phyloP scores from a whole-genome alignment of 73 alveolate genomes.

The Tetrahymena thermophila region DNA sequence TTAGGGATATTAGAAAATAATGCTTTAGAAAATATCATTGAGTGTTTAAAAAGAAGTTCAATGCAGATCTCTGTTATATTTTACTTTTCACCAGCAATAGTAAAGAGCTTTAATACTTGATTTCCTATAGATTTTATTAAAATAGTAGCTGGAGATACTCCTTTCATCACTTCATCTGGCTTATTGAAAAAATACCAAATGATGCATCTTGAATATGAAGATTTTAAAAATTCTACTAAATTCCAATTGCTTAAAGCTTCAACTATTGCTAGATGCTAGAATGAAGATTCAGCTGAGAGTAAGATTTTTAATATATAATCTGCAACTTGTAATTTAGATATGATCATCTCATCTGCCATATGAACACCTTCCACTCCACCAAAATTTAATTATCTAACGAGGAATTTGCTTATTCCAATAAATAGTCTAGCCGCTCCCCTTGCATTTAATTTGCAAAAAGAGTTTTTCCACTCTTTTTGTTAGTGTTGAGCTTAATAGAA shows the following conservation, averaged over 20 bases:
- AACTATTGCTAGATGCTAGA: neutral
- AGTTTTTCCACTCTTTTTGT: neutral
- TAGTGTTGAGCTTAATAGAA: neutral
- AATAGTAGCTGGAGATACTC: neutral
- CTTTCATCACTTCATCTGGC: neutral
- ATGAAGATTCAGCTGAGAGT: neutral
- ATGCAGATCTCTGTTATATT: neutral
- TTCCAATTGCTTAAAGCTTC: neutral
- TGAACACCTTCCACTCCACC: neutral
- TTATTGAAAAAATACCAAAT: neutral
- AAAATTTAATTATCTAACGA: neutral
- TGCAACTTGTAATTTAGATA: neutral
- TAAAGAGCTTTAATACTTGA: neutral
- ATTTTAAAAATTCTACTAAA: neutral
- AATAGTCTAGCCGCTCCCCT: neutral
- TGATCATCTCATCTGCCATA: neutral
- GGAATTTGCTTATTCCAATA: neutral
- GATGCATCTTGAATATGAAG: neutral
- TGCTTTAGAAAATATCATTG: neutral
- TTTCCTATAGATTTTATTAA: neutral
- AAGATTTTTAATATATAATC: neutral
- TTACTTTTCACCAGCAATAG: neutral
- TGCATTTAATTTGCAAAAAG: neutral
- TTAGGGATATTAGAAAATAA: neutral
- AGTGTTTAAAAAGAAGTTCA: neutral